Conservation (phyloP, 306 rosid species). For the Prunus dulcis region DNA sequence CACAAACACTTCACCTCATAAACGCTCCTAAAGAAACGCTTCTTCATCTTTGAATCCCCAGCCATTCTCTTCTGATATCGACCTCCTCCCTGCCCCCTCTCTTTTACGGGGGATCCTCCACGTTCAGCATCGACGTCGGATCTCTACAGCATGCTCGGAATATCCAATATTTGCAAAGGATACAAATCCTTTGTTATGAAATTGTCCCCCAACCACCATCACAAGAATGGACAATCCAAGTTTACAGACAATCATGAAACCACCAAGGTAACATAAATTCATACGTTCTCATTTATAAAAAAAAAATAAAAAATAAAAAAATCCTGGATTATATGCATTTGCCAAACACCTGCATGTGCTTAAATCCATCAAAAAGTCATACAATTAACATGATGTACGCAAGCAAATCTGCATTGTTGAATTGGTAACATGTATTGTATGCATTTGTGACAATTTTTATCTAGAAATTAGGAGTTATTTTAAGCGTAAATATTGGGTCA, state of each 20-base stretch:
- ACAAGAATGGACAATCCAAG: constrained; percentile 14
- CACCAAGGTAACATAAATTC: constrained; percentile 21
- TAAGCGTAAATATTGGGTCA: not conserved
- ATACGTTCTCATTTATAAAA: not conserved
- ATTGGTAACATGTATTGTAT: not conserved
- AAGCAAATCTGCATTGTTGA: not conserved
- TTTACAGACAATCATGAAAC: constrained; percentile 4
- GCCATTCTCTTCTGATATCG: not conserved
- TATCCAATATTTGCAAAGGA: constrained; percentile 56
- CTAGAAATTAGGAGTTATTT: too few relatives aligned
- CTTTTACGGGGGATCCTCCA: constrained; percentile 50
- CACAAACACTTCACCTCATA: not conserved
- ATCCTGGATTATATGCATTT: not conserved
- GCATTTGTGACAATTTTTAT: too few relatives aligned
- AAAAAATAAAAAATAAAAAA: not conserved
- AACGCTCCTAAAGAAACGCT: constrained; percentile 18
- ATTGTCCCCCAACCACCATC: constrained; percentile 25
- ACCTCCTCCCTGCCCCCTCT: not conserved
- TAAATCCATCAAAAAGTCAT: not conserved
- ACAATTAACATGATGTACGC: not conserved
- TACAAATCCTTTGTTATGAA: constrained; percentile 38
- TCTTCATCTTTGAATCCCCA: constrained; percentile 10
- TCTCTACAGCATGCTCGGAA: constrained; percentile 44
- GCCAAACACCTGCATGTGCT: not conserved
- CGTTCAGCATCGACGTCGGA: constrained; percentile 47